Evolutionary conservation across 1,139 yeast genomes (phyloP), one percentile per base, ranked within the genome.

Genomic region (Scheffersomyces quercinus): DNA sequence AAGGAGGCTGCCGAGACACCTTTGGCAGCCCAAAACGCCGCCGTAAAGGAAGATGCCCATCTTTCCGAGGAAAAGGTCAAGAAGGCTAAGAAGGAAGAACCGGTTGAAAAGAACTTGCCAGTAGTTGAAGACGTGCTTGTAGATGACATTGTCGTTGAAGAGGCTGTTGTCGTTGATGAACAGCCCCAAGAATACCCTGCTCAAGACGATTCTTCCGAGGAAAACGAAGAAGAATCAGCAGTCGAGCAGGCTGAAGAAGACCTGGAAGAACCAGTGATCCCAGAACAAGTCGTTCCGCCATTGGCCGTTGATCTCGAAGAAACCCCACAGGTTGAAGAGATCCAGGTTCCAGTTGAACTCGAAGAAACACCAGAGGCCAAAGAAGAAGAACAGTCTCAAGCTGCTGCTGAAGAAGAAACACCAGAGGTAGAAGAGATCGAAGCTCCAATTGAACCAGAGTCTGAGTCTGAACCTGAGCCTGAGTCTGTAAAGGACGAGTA

Each of bases 251-350:
- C 14, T 11, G 36, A 36, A 24, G 31, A 20, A 10, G 30, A 24
- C n/a, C 39, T 43, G 35, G 53, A 51, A 38, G 48, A 51, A 42
- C 41, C 50, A 3, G 8, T 20, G 26, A 20, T 20, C 26, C 26
- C 26, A 20, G 26, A 20, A 20, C 26, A 20, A 20, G 47, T 50
- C 10, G 58, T 48, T 36, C 69, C 68, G 33, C 68, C 64, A 16
- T 52, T 56, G 28, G 57, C 61, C 28, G 62, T 49, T 35, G 68
- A 59, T 37, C 50, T 44, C 30, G 60, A 50, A 13, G 53, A 50
- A 12, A 52, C 58, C 26, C 37, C 44, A 2, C 41, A 42, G 16
- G 43, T 34, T 15, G 48, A 45, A 7, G 36, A 42, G 33, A 6
- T 20, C 8, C 26, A 20, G 8, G 26, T 20, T 20, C 41, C 40